Evolutionary conservation across 495 filamentous ascomycete genomes (phyloP).

Genomic region (Extremus antarcticus): DNA sequence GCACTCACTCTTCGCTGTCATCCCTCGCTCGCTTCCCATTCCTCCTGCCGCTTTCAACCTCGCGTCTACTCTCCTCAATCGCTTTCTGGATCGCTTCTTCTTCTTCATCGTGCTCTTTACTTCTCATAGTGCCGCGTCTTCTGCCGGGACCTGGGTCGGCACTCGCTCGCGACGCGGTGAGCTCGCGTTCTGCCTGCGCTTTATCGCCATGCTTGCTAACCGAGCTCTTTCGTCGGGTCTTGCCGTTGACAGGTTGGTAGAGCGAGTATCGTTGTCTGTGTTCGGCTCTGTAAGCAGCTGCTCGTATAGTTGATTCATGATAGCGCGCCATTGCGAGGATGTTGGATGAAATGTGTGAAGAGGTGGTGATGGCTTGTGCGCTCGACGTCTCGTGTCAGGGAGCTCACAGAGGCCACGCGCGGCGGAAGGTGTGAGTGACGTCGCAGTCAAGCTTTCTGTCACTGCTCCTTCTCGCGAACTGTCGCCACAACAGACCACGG

Average conservation of each 20-base stretch:
- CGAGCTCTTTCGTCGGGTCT: constrained; percentile 44
- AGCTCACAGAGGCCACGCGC: background rate
- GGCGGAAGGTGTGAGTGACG: background rate
- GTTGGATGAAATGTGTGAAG: background rate
- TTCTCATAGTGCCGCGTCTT: constrained; percentile 94
- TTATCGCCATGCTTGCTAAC: constrained; percentile 45
- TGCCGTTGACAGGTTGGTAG: constrained; percentile 52
- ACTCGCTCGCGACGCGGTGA: constrained; percentile 27
- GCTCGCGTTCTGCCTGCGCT: constrained; percentile 40
- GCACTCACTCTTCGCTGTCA: constrained; percentile 80
- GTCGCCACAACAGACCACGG: background rate
- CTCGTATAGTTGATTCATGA: constrained; percentile 8
- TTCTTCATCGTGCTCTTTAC: constrained; percentile 89
- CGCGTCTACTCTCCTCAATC: constrained; percentile 88
- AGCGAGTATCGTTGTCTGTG: constrained; percentile 53
- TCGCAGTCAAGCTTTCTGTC: background rate
- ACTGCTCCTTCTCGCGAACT: background rate
- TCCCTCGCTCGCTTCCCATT: constrained; percentile 76
- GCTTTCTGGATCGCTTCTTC: constrained; percentile 80
- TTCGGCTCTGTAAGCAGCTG: constrained; percentile 9
- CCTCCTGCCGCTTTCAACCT: constrained; percentile 43
- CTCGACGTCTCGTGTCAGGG: background rate
- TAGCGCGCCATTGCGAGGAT: constrained; percentile 13
- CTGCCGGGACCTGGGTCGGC: constrained; percentile 45
- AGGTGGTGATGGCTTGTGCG: background rate